Conservation (phyloP, 352 stramenopile genomes). For the Pythium aquatile region DNA sequence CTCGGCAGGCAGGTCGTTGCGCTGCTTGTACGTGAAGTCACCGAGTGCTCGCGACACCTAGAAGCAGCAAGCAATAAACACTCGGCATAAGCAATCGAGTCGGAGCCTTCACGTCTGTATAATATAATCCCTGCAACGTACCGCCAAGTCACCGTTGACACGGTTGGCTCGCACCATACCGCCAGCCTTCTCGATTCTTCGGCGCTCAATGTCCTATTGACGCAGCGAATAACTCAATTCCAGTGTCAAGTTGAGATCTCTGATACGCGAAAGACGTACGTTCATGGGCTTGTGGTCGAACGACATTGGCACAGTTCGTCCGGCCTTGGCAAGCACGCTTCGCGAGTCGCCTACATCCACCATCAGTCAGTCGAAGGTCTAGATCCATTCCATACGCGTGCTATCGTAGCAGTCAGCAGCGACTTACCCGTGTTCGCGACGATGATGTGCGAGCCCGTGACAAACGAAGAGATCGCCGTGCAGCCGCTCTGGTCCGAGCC, state of each 20-base stretch:
- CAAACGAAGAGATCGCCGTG: constrained; percentile 69
- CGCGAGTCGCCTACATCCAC: constrained; percentile 58
- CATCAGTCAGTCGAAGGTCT: not conserved
- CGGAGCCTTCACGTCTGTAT: constrained; percentile 32
- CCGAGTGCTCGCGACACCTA: constrained; percentile 75
- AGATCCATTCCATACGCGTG: not conserved
- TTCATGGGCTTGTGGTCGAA: constrained; percentile 93
- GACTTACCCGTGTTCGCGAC: constrained; percentile 67
- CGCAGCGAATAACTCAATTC: not conserved
- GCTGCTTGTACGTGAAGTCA: constrained; percentile 83
- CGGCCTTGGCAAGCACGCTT: constrained; percentile 60
- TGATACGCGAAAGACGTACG: constrained; percentile 27
- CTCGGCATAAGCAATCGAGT: not conserved
- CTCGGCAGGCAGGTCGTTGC: constrained; percentile 45
- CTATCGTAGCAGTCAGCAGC: not conserved
- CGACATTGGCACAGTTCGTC: constrained; percentile 68
- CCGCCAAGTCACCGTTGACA: constrained; percentile 80
- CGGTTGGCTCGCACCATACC: constrained; percentile 74
- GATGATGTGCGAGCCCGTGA: constrained; percentile 71
- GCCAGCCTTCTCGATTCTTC: constrained; percentile 69
- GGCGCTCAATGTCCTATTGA: constrained; percentile 52
- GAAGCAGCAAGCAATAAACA: not conserved
- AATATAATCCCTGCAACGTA: constrained; percentile 27
- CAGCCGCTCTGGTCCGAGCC: constrained; percentile 72
- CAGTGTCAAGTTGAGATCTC: not conserved